Conservation (phyloP, 306 rosid species). For the apple (Malus domestica) region DNA sequence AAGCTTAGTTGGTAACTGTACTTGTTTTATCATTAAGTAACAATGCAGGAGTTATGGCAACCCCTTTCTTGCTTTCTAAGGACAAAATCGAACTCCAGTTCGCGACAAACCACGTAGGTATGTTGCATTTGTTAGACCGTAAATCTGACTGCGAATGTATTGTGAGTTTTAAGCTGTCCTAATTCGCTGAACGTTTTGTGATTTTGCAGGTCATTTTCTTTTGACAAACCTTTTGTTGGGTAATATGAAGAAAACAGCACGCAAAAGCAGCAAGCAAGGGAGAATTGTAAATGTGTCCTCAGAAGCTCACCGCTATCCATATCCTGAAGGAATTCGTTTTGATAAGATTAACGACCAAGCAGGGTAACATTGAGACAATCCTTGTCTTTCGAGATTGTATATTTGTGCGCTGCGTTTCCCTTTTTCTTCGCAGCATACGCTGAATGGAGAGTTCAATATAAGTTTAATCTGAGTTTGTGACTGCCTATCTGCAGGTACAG, state of each 20-base stretch:
- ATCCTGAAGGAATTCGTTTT: conserved; percentile 66
- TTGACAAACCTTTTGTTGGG: conserved; percentile 77
- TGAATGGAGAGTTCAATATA: neutral
- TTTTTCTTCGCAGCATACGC: neutral
- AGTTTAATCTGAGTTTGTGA: neutral
- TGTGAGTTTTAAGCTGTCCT: neutral
- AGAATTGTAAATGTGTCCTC: conserved; percentile 75
- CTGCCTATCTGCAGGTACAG: conserved; percentile 44
- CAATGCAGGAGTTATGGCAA: conserved; percentile 81
- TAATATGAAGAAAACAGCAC: conserved; percentile 64
- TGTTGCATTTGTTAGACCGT: neutral
- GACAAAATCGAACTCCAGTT: conserved; percentile 82
- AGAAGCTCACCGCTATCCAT: conserved; percentile 49
- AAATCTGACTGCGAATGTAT: neutral
- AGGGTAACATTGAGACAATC: conserved; percentile 32
- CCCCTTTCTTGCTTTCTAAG: conserved; percentile 56
- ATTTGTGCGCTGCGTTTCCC: neutral
- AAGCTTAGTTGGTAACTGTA: conserved; percentile 7
- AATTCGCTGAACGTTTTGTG: neutral
- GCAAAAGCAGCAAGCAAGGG: conserved; percentile 59
- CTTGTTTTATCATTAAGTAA: conserved; percentile 47
- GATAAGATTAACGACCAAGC: conserved; percentile 55
- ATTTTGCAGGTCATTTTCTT: conserved; percentile 76
- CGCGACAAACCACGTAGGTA: conserved; percentile 80
- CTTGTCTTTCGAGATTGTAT: neutral